Evolutionary conservation across 352 stramenopile genomes (phyloP).

Genomic region (Pythium volutum): DNA sequence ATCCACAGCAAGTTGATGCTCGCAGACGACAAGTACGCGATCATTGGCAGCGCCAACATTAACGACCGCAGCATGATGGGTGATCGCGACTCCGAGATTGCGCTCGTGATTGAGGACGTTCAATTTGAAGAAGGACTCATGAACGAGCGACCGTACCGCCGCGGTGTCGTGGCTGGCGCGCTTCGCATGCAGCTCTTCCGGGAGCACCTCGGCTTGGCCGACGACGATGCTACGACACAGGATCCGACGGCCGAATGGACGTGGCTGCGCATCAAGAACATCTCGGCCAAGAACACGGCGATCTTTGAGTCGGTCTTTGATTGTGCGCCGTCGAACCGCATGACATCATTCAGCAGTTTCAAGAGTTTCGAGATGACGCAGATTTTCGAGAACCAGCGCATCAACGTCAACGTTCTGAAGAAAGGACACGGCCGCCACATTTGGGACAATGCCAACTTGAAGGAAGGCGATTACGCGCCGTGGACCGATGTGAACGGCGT

Average conservation of each 20-base stretch:
- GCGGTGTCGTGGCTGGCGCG: conserved; percentile 54
- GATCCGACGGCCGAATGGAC: conserved; percentile 62
- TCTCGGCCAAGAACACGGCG: conserved; percentile 64
- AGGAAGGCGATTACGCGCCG: conserved; percentile 76
- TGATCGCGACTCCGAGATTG: conserved; percentile 88
- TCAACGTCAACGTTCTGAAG: conserved; percentile 58
- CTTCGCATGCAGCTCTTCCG: conserved; percentile 80
- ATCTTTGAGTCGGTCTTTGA: conserved; percentile 85
- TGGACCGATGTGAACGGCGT: conserved; percentile 88
- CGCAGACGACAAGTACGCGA: conserved; percentile 86
- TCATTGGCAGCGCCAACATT: conserved; percentile 94
- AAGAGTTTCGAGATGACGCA: conserved; percentile 78
- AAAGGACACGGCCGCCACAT: conserved; percentile 57
- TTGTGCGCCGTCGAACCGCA: conserved; percentile 77
- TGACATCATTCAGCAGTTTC: conserved; percentile 75
- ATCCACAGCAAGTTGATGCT: conserved; percentile 92
- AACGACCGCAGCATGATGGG: conserved; percentile 95
- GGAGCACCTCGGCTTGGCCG: conserved; percentile 69
- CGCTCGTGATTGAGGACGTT: conserved; percentile 79
- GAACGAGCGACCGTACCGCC: conserved; percentile 68
- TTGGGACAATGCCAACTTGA: conserved; percentile 75
- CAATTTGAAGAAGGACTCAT: conserved; percentile 75
- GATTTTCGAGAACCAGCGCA: conserved; percentile 86
- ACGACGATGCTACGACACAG: conserved; percentile 49
- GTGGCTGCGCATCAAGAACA: conserved; percentile 57